Base-by-base conservation (phyloP, 768 basidiomycete genomes). In the Termitomyces sp. region DNA sequence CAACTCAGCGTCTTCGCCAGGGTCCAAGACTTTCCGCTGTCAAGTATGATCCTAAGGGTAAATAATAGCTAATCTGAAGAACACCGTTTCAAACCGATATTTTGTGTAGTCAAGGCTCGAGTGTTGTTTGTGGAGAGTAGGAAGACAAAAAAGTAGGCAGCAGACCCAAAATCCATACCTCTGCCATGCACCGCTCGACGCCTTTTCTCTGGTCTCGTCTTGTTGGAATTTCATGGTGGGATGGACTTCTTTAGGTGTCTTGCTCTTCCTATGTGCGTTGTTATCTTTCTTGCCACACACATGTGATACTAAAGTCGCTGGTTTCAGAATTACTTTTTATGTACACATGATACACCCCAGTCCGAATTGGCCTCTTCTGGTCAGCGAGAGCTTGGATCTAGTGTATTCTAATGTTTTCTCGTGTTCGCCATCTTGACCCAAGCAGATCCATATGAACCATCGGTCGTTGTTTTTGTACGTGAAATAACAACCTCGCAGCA, bases 41-140 rank as follows among this genome's bases (percentile, higher is more conserved):
- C 64, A 96, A 95, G 71, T 95, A 94, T 69, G 94, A 96, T 66
- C 92, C 92, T 1, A 74, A 76, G 67, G 91, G 93, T 92, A 69
- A 57, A 84, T 69, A n/a, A 33, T 24, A 8, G 16, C 26, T 20
- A n/a, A 32, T 22, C 53, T 52, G 9, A 32, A 1, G 10, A 30
- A 22, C 22, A 44, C 5, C 8, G 8, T 11, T 36, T 22, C 2
- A 26, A 24, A 41, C 20, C 40, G 32, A 48, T 20, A 33, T 16
- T 20, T 11, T 50, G 1, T 52, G 13, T 55, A 92, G 90, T 90
- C 38, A 85, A 85, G 65, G 73, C 78, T 50, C 76, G 87, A 22
- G 90, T 92, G 1, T 74, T 92, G 32, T 92, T 92, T 61, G 84
- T 92, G 1, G 90, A 92, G 72, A 85, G 83, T 67, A 86, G 79